Evolutionary conservation across 192 early-diverging fungal genomes (phyloP).

Genomic region (Coemansia sp.): DNA sequence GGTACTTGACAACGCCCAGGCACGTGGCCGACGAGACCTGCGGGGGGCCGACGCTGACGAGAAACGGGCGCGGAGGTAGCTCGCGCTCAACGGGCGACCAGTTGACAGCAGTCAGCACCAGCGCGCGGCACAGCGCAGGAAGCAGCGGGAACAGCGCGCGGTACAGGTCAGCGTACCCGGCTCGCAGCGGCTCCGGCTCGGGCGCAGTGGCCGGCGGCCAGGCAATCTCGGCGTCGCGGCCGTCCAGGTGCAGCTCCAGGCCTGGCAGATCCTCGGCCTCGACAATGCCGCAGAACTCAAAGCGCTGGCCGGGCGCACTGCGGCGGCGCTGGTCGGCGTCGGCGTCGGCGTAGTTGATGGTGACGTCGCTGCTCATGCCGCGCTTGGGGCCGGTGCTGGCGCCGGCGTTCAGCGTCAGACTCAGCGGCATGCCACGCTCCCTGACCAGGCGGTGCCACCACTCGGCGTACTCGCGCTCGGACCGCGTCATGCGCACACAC

Average conservation of each 20-base stretch:
- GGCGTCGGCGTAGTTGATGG: constrained; percentile 36
- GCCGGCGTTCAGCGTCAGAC: constrained; percentile 38
- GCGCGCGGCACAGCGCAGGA: constrained; percentile 31
- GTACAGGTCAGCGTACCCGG: constrained; percentile 22
- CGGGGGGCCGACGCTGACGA: constrained; percentile 21
- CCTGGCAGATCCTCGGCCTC: constrained; percentile 52
- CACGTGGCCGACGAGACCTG: constrained; percentile 34
- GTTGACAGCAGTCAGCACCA: constrained; percentile 43
- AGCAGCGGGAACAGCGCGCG: constrained; percentile 48
- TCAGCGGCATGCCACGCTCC: constrained; percentile 44
- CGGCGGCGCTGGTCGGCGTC: not conserved
- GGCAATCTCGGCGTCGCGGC: not conserved
- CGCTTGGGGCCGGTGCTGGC: not conserved
- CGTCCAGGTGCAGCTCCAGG: constrained; percentile 38
- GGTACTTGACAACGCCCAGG: constrained; percentile 44
- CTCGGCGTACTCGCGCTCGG: constrained; percentile 56
- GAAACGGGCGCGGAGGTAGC: constrained; percentile 33
- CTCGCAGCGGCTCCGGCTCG: constrained; percentile 8
- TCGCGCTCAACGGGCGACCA: constrained; percentile 53
- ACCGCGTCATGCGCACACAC: constrained; percentile 29
- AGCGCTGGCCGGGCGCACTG: constrained; percentile 11
- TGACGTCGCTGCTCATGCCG: constrained; percentile 35
- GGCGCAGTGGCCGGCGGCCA: constrained; percentile 36
- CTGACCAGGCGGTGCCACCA: constrained; percentile 53
- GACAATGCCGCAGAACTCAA: constrained; percentile 47